Percentiles rank a stretch among this genome's conserved stretches.
phyloP scores from a whole-genome alignment of 1,284 basidiomycete genomes.

The Ustilago shanxiensis region DNA sequence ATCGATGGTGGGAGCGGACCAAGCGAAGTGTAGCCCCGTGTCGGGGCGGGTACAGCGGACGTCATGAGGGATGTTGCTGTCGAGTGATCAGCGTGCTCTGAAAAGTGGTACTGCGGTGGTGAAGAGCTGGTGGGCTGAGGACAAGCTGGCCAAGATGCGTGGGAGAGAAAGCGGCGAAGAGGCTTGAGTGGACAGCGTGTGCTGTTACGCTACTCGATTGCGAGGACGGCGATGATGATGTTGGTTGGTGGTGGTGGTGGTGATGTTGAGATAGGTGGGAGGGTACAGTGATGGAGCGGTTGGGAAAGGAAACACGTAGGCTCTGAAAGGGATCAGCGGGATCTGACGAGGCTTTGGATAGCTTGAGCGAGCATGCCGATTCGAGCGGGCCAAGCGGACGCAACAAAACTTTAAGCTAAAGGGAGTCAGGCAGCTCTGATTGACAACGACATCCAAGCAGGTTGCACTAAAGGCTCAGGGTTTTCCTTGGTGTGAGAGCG shows the following conservation, averaged over 20 bases:
- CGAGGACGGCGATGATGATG: background rate
- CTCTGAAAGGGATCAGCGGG: background rate
- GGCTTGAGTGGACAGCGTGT: background rate
- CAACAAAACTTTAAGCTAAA: background rate
- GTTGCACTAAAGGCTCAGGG: background rate
- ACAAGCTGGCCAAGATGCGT: background rate
- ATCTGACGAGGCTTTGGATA: background rate
- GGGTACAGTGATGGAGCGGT: background rate
- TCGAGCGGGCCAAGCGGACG: background rate
- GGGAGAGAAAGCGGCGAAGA: background rate
- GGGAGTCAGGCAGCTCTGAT: background rate
- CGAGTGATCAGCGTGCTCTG: background rate
- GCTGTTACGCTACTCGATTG: background rate
- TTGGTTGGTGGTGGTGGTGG: background rate
- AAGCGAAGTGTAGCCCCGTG: slow-evolving; percentile 30
- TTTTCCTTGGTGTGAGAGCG: background rate
- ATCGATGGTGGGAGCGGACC: slow-evolving; percentile 23
- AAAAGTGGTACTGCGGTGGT: background rate
- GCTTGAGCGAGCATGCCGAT: background rate
- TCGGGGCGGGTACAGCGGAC: slow-evolving; percentile 31
- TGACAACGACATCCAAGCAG: background rate
- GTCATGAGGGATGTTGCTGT: slow-evolving; percentile 17
- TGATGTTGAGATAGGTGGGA: background rate
- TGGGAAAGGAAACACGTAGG: slow-evolving; percentile 7
- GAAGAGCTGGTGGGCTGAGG: background rate